Percentiles rank a stretch among this genome's conserved stretches.
These are phyloP conservation scores for Dioscorea dumetorum DNA, from an alignment of 106 monocot species.

Conservation along the genomic window DNA sequence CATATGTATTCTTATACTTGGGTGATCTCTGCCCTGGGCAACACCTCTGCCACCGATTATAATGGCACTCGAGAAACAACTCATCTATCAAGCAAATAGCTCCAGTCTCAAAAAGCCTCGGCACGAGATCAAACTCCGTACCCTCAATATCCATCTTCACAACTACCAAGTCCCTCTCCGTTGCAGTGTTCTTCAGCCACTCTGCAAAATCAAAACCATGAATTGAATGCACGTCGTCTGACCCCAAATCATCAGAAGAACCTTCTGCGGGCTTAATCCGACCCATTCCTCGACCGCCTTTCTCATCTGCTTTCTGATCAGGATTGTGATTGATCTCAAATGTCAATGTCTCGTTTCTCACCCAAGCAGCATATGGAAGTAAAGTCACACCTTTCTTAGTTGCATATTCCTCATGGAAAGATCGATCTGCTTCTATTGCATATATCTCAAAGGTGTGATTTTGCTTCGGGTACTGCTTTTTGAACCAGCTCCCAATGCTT, in stretches of 20 bases:
- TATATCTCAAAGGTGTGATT: slow-evolving; percentile 69
- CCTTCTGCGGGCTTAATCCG: slow-evolving; percentile 31
- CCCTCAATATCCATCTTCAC: slow-evolving; percentile 97
- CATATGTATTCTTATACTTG: slow-evolving; percentile 71
- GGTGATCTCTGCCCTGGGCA: slow-evolving; percentile 71
- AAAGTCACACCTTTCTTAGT: slow-evolving; percentile 50
- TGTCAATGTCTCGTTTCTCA: slow-evolving; percentile 62
- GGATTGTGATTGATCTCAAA: slow-evolving; percentile 60
- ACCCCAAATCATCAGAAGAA: not conserved
- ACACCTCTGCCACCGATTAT: slow-evolving; percentile 88
- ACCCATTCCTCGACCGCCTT: slow-evolving; percentile 58
- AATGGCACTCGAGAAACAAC: slow-evolving; percentile 89
- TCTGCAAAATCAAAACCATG: slow-evolving; percentile 66
- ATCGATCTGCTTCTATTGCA: slow-evolving; percentile 67
- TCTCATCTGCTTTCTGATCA: slow-evolving; percentile 30
- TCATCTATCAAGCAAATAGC: slow-evolving; percentile 80
- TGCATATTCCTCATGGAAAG: slow-evolving; percentile 58
- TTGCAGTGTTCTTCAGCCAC: slow-evolving; percentile 63
- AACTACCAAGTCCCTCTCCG: slow-evolving; percentile 68
- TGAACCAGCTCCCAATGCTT: slow-evolving; percentile 91
- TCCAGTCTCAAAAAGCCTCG: slow-evolving; percentile 64
- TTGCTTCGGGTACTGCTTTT: slow-evolving; percentile 85
- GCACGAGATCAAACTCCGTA: slow-evolving; percentile 76
- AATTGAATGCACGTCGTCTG: slow-evolving; percentile 26
- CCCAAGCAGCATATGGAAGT: slow-evolving; percentile 79